Evolutionary conservation across 2,329 filamentous ascomycete genomes (phyloP), one percentile per base, ranked within the genome.

Genomic region (Venturia pyrina): DNA sequence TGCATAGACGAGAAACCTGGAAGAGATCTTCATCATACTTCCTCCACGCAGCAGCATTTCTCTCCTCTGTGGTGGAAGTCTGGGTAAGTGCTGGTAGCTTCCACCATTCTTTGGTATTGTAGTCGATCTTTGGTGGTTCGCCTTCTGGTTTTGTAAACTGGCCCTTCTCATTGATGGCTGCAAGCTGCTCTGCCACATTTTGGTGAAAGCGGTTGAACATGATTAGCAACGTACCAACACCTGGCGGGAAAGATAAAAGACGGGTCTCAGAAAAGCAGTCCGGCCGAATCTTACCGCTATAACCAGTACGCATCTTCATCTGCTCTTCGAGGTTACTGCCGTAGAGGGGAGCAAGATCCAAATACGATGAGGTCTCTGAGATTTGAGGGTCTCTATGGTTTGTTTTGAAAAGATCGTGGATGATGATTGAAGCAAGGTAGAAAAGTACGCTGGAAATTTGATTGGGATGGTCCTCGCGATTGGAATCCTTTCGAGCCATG

Each of bases 171-270:
- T 97, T 96, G 76, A 97, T 93, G n/a, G 83, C 78, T 0, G 89
- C 89, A 21, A 97, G 79, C 68, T 93, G 89, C 65, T 87, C 84
- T 1, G 90, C 92, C 0, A 92, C 85, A 69, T 95, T 83, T 41
- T 98, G 97, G 77, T 97, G 93, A 77, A 96, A 96, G 28, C 80
- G 78, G 66, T 83, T 83, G 79, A 89, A 90, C 77, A 89, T 83
- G 69, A 90, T 85, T 46, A 91, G 74, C 69, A 90, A 76, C 13
- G 84, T 83, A 56, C 85, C 85, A n/a, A 89, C 86, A 34, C 88
- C 88, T 0, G 87, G 84, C 4, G 88, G 88, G 66, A 89, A 87
- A 3, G 84, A 83, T 5, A 89, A 75, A 1, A 89, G 75, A 13
- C 88, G 82, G 66, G 83, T 82, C 70, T 89, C 86, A 1, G 85